Evolutionary conservation across 208 protist genomes (phyloP).

Genomic region (Acanthamoeba healyi): DNA sequence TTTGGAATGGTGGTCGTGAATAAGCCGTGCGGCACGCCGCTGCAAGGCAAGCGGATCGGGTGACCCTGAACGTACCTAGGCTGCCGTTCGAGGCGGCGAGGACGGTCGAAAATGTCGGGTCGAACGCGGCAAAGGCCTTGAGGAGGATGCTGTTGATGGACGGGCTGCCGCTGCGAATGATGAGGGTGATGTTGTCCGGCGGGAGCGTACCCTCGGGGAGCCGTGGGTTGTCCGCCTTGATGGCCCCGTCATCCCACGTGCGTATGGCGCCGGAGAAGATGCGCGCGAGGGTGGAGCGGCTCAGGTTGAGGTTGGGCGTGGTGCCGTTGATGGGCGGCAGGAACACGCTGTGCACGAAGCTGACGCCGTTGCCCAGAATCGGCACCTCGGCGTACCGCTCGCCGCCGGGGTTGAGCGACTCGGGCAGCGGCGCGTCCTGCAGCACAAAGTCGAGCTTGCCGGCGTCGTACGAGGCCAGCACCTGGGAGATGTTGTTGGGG

Average conservation of each 20-base stretch:
- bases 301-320: background rate
- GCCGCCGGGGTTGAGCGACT: background rate
- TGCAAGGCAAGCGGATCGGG: background rate
- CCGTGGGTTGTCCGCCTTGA: background rate
- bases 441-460: slow-evolving; percentile 3
- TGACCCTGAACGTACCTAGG: background rate
- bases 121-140: background rate
- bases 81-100: background rate
- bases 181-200: background rate
- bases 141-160: background rate
- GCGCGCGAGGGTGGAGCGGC: background rate
- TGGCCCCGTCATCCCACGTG: background rate
- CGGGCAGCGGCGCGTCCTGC: background rate
- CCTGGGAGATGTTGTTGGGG: background rate
- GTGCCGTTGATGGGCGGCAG: background rate
- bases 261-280: background rate
- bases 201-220: background rate
- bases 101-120: background rate
- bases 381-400: background rate
- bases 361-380: background rate
- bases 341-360: background rate
- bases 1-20: no score
- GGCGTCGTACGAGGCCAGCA: background rate
- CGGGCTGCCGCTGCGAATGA: background rate
- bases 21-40: background rate